Percentiles rank a stretch among this genome's conserved stretches.
These are phyloP conservation scores for Akanthomyces dipterigenus DNA, from an alignment of 2,329 filamentous ascomycete species.

Conservation along the genomic window DNA sequence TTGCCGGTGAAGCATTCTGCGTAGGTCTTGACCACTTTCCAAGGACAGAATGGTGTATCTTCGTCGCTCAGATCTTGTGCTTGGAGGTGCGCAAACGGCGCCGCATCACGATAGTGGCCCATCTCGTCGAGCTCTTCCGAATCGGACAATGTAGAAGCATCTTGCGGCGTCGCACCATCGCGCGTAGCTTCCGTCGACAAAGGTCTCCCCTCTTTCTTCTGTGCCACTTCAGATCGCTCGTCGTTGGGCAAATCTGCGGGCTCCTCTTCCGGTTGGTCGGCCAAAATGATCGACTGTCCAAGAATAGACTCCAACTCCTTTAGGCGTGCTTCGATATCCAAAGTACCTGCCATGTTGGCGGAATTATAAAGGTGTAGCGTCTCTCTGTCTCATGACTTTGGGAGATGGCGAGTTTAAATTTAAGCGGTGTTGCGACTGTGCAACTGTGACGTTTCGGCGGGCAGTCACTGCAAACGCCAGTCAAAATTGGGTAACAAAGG, in stretches of 20 bases:
- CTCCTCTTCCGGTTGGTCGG: not conserved
- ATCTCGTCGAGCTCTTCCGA: not conserved
- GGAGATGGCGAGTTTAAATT: not conserved
- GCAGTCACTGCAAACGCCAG: not conserved
- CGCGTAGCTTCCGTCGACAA: not conserved
- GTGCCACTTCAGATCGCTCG: not conserved
- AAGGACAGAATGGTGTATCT: slow-evolving; percentile 38
- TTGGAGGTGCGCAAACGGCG: not conserved
- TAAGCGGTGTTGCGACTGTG: not conserved
- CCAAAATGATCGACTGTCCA: not conserved
- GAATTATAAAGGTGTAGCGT: not conserved
- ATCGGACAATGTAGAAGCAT: not conserved
- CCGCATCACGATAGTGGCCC: not conserved
- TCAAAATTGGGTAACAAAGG: not conserved
- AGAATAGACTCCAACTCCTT: slow-evolving; percentile 6
- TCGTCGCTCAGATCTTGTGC: slow-evolving; percentile 10
- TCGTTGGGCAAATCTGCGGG: not conserved
- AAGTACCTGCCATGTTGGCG: not conserved
- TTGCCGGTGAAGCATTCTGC: slow-evolving; percentile 53
- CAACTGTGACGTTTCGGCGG: not conserved
- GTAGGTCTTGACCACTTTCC: slow-evolving; percentile 50
- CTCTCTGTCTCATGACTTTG: not conserved
- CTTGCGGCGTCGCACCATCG: not conserved
- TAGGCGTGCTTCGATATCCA: not conserved
- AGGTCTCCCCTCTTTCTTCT: not conserved